Evolutionary conservation across 2,329 filamentous ascomycete species (phyloP).

Genomic region (Diaporthe sp.): DNA sequence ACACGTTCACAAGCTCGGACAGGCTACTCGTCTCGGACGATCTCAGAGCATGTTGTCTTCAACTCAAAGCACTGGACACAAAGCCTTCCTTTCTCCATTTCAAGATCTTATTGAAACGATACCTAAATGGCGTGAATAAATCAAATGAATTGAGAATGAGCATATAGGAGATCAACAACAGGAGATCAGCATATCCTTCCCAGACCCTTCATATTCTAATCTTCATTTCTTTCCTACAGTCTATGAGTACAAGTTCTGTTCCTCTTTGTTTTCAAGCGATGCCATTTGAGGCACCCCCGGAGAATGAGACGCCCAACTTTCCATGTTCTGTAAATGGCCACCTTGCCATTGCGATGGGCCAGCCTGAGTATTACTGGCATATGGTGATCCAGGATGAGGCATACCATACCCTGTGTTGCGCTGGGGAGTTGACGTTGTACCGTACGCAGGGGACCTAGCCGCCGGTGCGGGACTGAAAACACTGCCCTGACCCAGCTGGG

Average conservation of each 20-base stretch:
- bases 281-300: neutral
- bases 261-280: neutral
- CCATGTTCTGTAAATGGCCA: neutral
- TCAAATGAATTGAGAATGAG: too few species aligned
- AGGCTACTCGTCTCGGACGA: too few species aligned
- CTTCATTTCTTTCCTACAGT: neutral
- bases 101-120: too few species aligned
- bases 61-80: too few species aligned
- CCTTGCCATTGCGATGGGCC: neutral
- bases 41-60: too few species aligned
- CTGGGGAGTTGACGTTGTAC: neutral
- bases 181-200: too few species aligned
- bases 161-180: too few species aligned
- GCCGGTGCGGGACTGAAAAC: neutral
- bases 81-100: too few species aligned
- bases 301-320: neutral
- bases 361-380: neutral
- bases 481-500: neutral
- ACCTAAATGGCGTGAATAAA: too few species aligned
- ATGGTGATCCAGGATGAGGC: neutral
- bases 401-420: neutral
- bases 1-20: too few species aligned
- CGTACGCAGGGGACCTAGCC: neutral
- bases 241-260: neutral
- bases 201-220: neutral